These are phyloP conservation scores for Claviceps cyperi DNA, from an alignment of 2,329 filamentous ascomycete genomes.

Conservation along the genomic window DNA sequence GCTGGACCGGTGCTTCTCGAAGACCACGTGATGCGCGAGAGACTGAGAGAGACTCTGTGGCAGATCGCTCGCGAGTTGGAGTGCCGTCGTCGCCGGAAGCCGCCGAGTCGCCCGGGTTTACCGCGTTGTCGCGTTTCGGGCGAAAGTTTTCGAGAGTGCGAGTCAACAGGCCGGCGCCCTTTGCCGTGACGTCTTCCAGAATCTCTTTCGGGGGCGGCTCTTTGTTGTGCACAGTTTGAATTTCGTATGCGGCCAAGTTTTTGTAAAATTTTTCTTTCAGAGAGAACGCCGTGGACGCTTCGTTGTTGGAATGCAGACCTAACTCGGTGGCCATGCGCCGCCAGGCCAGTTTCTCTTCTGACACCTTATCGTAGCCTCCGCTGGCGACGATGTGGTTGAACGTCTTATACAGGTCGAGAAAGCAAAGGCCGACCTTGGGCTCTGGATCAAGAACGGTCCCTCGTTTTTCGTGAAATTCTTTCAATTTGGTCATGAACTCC, in stretches of 20 bases:
- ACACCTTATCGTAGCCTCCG: slow-evolving; percentile 78
- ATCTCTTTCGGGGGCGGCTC: slow-evolving; percentile 82
- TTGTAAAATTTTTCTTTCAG: slow-evolving; percentile 85
- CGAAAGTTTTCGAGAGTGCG: slow-evolving; percentile 66
- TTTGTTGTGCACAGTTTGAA: slow-evolving; percentile 59
- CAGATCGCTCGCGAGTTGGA: slow-evolving; percentile 37
- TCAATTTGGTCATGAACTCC: slow-evolving; percentile 61
- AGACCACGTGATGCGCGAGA: slow-evolving; percentile 49
- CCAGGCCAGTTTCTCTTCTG: slow-evolving; percentile 75
- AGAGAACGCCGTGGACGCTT: slow-evolving; percentile 71
- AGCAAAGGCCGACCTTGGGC: slow-evolving; percentile 64
- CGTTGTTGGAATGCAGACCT: slow-evolving; percentile 58
- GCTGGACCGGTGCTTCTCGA: slow-evolving; percentile 70
- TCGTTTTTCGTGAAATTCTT: slow-evolving; percentile 61
- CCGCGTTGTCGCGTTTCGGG: slow-evolving; percentile 30
- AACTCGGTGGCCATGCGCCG: slow-evolving; percentile 64
- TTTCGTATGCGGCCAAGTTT: slow-evolving; percentile 77
- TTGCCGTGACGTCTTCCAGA: slow-evolving; percentile 73
- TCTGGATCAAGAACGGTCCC: slow-evolving; percentile 68
- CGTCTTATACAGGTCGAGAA: slow-evolving; percentile 63
- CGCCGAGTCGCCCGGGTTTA: slow-evolving; percentile 41
- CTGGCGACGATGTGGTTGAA: slow-evolving; percentile 63
- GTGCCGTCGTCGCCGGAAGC: slow-evolving; percentile 47
- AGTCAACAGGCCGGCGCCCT: slow-evolving; percentile 64
- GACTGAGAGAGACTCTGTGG: slow-evolving; percentile 37